Evolutionary conservation across 495 filamentous ascomycete species (phyloP), one percentile per base, ranked within the genome.

Genomic region (Annulohypoxylon maeteangense): DNA sequence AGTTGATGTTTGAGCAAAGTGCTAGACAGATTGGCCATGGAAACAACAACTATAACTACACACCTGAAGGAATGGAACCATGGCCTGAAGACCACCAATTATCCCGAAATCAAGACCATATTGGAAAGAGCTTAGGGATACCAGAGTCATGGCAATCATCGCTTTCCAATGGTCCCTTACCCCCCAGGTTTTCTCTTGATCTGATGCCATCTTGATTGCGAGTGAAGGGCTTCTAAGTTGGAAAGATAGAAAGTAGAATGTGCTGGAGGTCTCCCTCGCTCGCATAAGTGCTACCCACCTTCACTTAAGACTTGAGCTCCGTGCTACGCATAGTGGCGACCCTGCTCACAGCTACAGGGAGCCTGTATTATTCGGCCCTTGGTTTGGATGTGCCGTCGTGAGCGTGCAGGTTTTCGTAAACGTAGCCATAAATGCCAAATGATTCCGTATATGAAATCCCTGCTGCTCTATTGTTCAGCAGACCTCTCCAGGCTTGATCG

Each of bases 41-140:
- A 7, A 31, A 16, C 29, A 32, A n/a, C n/a, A n/a, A n/a, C n/a
- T n/a, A n/a, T n/a, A n/a, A 0, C 22, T 59, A 20, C 40, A 20
- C 60, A 84, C 83, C 77, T 85, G 72, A 54, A 89, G 77, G 73
- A 89, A 90, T n/a, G 87, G 87, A 34, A 80, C 62, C 87, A 89
- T 90, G 59, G 87, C 87, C 68, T 89, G 87, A 14, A 90, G 78
- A 62, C 87, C 86, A 8, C 86, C 87, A 51, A 90, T 87, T 55
- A 88, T 78, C 12, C 86, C 87, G 70, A 89, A 90, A 64, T 90
- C 87, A 48, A 89, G 74, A 8, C 87, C 87, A 81, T 89, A 90
- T 71, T 89, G 87, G 69, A 90, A 90, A 0, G 87, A 85, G 47
- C 74, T 82, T 60, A 85, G 84, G 42, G 81, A 83, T 68, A 83